phyloP scores from a whole-genome alignment of 257 asterid species.

The Nicotiana noctiflora region DNA sequence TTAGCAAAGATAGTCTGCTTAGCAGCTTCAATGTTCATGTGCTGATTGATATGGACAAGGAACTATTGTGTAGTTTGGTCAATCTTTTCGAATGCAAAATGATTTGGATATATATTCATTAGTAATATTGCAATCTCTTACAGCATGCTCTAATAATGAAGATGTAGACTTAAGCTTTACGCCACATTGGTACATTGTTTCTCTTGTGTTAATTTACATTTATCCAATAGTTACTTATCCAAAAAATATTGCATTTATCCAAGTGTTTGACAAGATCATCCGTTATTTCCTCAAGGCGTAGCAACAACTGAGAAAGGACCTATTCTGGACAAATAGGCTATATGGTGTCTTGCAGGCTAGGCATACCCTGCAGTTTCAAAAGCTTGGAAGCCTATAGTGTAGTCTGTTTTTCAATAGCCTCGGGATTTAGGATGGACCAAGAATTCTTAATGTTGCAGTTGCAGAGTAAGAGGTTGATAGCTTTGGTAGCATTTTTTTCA shows the following conservation, averaged over 20 bases:
- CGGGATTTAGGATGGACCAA: background rate
- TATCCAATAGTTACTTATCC: background rate
- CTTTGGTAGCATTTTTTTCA: background rate
- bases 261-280: background rate
- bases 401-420: background rate
- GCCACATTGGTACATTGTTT: background rate
- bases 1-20: background rate
- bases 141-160: background rate
- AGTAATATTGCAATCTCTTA: background rate
- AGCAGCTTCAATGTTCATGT: background rate
- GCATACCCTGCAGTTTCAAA: background rate
- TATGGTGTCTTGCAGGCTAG: background rate
- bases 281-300: background rate
- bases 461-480: background rate
- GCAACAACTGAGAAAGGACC: background rate
- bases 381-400: background rate
- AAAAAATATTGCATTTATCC: background rate
- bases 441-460: background rate
- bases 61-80: background rate
- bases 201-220: background rate
- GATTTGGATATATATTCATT: background rate
- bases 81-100: background rate
- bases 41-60: background rate
- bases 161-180: background rate
- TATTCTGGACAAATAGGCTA: too few relatives aligned